Evolutionary conservation across 139 green algal species (phyloP), one percentile per base, ranked within the genome.

Genomic region (Chlorella sorokiniana): DNA sequence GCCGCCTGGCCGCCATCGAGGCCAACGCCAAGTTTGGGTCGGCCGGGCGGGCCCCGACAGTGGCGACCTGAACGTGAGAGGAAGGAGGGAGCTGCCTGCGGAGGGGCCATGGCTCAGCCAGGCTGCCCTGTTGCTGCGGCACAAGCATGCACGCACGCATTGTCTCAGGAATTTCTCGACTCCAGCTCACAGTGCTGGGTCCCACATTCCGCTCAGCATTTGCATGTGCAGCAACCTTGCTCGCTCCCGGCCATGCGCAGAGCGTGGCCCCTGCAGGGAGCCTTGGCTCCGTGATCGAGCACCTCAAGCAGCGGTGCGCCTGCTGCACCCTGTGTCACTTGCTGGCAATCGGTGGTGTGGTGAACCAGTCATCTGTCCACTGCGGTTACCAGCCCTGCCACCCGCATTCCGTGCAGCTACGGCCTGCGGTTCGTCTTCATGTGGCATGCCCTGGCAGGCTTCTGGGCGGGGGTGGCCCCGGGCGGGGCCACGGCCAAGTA

Each of bases 401-500:
- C n/a, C n/a, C n/a, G n/a, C n/a, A n/a, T n/a, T n/a, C n/a, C n/a
- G n/a, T n/a, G n/a, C n/a, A n/a, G n/a, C n/a, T n/a, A 86, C 48
- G 90, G 86, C 33, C 76, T 97, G 62, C 40, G 81, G 16, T 92
- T 92, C 79, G 85, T 98, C 25, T 97, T 95, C 88, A 93, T 91
- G 83, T 98, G 95, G 95, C 95, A 98, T 73, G 94, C 92, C 22
- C 84, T 98, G 78, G 87, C 91, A 3, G 95, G 92, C 2, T 98
- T 64, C 73, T 78, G 85, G 85, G 82, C 76, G 42, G 82, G 82
- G 11, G 59, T 82, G 40, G 40, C 40, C 10, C 59, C 56, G 0
- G 35, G 22, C 29, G 51, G 48, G 29, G 41, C 1, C 52, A 80
- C 29, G 22, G 75, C 45, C 72, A 79, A 79, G 52, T 81, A 81